Percentiles rank a stretch among this genome's conserved stretches.
phyloP scores from a whole-genome alignment of 106 monocot species.

The Dendrobium catenatum region DNA sequence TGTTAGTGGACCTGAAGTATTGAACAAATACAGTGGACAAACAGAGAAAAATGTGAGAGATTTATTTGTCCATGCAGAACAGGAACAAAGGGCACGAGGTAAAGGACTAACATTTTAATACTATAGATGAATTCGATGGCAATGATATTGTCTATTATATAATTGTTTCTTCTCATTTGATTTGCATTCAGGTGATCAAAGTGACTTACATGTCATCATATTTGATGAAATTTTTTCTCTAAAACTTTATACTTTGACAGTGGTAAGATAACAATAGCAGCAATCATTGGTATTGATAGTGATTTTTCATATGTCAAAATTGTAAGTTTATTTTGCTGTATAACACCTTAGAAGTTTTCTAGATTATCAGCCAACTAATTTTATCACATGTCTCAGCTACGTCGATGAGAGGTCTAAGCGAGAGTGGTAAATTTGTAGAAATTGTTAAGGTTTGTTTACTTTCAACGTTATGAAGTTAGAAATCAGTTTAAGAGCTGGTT shows the following conservation, averaged over 20 bases:
- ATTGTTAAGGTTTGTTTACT: constrained; percentile 70
- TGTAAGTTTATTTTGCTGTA: constrained; percentile 44
- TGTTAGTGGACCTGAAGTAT: constrained; percentile 99
- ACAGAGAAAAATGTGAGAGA: constrained; percentile 99
- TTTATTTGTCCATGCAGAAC: constrained; percentile 99
- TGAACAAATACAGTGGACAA: constrained; percentile 97
- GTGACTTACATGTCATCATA: constrained; percentile 37
- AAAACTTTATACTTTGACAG: constrained; percentile 26
- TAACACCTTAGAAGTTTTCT: not conserved
- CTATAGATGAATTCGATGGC: not conserved
- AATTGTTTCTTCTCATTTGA: not conserved
- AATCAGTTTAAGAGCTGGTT: not conserved
- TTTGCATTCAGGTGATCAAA: constrained; percentile 82
- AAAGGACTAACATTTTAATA: not conserved
- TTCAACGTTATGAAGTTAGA: not conserved
- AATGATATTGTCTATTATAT: not conserved
- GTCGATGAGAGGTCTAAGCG: constrained; percentile 90
- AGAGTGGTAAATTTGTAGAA: constrained; percentile 81
- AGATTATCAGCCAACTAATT: not conserved
- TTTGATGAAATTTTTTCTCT: constrained; percentile 63
- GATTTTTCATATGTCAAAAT: constrained; percentile 95
- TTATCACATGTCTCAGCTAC: constrained; percentile 69
- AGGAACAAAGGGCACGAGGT: constrained; percentile 83
- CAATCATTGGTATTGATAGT: constrained; percentile 78
- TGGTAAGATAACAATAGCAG: constrained; percentile 92